Evolutionary conservation across 257 asterid genomes (phyloP), one percentile per base, ranked within the genome.

Genomic region (Nicotiana obtusifolia): DNA sequence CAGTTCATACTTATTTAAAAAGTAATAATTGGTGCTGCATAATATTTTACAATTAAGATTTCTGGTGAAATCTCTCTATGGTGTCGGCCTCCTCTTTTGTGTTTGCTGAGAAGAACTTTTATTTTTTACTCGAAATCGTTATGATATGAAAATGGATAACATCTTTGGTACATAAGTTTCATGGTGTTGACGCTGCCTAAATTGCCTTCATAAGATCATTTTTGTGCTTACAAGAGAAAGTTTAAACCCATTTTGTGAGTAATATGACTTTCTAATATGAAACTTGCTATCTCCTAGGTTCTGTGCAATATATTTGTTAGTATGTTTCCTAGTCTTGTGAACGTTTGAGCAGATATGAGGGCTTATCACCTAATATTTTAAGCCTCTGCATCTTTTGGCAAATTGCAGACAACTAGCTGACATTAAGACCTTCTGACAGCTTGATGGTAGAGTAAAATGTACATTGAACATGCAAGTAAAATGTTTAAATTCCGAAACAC

Each of bases 161-260:
- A 15, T 44, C 47, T 71, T 57, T 71, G 41, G 49, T 47, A 14
- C 17, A 30, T 47, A 44, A 20, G 61, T 47, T 47, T 24, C 22
- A 15, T 47, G 24, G 22, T 73, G 60, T 44, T 41, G 57, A 4
- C 2, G 2, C 20, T 69, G 11, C 20, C 8, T 20, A 71, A 33
- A 71, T 71, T 71, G 56, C 7, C 59, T 44, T 71, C 78, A 3
- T 71, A 44, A 6, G 60, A 44, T 24, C 35, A 49, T 73, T 73
- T 7, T 73, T 73, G 79, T 47, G 79, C 62, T 73, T 73, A 73
- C 61, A 14, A 73, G 79, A 14, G 60, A 71, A 24, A 47, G 37
- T 20, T 47, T 20, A 73, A 73, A 71, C 49, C 7, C 37, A 22
- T 20, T 73, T 73, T 73, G 7, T 44, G 78, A 73, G n/a, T 73